Evolutionary conservation across 306 rosid species (phyloP).

Genomic region (Castanea crenata): DNA sequence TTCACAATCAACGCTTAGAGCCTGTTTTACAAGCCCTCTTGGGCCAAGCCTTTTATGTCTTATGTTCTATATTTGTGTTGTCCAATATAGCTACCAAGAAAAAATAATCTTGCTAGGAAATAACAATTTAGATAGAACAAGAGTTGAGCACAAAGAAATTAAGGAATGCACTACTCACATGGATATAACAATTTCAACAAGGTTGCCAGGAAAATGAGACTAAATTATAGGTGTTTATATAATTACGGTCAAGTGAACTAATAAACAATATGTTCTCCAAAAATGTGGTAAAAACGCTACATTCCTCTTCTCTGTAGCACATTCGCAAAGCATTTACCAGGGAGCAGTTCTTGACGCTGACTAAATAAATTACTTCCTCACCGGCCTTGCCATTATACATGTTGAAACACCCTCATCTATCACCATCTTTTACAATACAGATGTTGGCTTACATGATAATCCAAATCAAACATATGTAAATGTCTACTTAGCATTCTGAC

Average conservation of each 20-base stretch:
- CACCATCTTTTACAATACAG: not conserved
- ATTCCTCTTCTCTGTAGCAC: not conserved
- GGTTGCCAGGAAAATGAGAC: too few relatives aligned
- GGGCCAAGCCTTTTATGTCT: too few relatives aligned
- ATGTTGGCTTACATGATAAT: not conserved
- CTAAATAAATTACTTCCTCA: not conserved
- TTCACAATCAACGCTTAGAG: too few relatives aligned
- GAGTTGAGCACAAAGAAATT: too few relatives aligned
- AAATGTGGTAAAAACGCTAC: not conserved
- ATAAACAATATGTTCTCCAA: not conserved
- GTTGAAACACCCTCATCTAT: not conserved
- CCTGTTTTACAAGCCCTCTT: too few relatives aligned
- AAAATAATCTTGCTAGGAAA: too few relatives aligned
- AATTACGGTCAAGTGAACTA: not conserved
- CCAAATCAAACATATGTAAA: conserved; percentile 1
- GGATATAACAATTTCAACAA: too few relatives aligned
- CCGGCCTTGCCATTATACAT: not conserved
- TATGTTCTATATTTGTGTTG: too few relatives aligned
- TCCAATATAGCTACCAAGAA: too few relatives aligned
- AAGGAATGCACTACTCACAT: too few relatives aligned
- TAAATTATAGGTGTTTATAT: not conserved
- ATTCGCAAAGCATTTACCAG: not conserved
- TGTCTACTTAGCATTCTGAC: not conserved
- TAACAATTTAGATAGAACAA: too few relatives aligned
- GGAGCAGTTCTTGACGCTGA: not conserved